Evolutionary conservation across 2,329 filamentous ascomycete species (phyloP).

Genomic region (Coccinonectria pachysandricola): DNA sequence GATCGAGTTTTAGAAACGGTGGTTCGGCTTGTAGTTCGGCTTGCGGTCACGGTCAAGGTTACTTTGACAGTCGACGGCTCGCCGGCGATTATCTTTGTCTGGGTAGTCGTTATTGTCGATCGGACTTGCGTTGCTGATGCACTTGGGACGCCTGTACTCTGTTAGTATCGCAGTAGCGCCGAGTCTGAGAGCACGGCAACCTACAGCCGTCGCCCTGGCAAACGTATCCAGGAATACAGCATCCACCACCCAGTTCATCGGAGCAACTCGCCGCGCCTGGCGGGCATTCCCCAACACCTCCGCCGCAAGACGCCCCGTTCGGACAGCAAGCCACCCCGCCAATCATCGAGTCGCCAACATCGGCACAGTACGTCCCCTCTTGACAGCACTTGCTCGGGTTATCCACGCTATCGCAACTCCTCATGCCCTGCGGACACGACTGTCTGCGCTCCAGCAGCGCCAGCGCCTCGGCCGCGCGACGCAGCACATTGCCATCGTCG

Average conservation of each 20-base stretch:
- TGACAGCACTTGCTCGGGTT: constrained; percentile 65
- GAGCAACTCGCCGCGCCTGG: constrained; percentile 55
- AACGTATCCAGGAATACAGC: constrained; percentile 61
- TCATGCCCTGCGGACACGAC: constrained; percentile 59
- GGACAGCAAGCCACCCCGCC: constrained; percentile 71
- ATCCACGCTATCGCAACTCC: constrained; percentile 52
- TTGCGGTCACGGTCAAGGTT: constrained; percentile 29
- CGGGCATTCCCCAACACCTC: constrained; percentile 51
- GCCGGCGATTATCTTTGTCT: constrained; percentile 26
- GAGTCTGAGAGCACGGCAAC: no score
- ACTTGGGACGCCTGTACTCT: constrained; percentile 22
- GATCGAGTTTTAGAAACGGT: no score
- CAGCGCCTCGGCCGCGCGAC: constrained; percentile 36
- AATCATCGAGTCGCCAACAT: constrained; percentile 49
- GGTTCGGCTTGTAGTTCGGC: constrained; percentile 27
- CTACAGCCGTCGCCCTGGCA: constrained; percentile 63
- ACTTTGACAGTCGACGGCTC: constrained; percentile 31
- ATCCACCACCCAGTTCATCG: constrained; percentile 57
- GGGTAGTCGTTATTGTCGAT: constrained; percentile 29
- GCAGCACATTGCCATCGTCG: constrained; percentile 22
- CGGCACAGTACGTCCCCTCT: constrained; percentile 54
- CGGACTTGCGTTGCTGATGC: constrained; percentile 19
- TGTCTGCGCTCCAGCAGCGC: constrained; percentile 43
- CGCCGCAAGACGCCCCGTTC: constrained; percentile 50
- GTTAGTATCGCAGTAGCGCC: no score